phyloP scores from a whole-genome alignment of 1,284 basidiomycete genomes.

The Mrakiaceae sp. region DNA sequence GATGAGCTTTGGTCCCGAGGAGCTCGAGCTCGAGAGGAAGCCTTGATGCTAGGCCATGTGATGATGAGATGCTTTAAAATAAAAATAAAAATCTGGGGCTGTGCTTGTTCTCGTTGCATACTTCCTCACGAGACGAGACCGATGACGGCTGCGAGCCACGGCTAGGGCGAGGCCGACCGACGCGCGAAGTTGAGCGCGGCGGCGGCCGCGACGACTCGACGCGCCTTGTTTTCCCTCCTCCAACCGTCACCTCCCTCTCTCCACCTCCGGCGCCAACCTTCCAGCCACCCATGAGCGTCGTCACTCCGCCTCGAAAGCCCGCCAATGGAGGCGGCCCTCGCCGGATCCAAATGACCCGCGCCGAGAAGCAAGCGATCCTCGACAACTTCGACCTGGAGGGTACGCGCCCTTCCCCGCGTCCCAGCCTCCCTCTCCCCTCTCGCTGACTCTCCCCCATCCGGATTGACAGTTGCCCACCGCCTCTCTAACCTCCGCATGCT shows the following conservation, averaged over 20 bases:
- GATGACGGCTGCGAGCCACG: background rate
- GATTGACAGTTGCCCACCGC: constrained; percentile 25
- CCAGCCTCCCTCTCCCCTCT: background rate
- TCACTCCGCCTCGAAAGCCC: too few relatives aligned
- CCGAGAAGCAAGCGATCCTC: constrained; percentile 29
- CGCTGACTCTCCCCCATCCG: constrained; percentile 6
- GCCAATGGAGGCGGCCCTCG: too few relatives aligned
- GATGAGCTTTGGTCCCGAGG: constrained; percentile 76
- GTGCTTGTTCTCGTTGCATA: too few relatives aligned
- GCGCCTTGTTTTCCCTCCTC: too few relatives aligned
- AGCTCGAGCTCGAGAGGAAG: constrained; percentile 40
- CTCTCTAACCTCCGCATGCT: constrained; percentile 23
- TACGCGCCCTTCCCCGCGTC: constrained; percentile 17
- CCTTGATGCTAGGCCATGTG: background rate
- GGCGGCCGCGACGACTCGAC: too few relatives aligned
- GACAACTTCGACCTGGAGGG: constrained; percentile 37
- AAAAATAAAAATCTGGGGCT: too few relatives aligned
- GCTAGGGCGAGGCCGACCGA: too few relatives aligned
- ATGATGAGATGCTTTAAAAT: too few relatives aligned
- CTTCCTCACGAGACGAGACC: background rate
- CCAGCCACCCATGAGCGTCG: too few relatives aligned
- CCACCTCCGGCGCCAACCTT: too few relatives aligned
- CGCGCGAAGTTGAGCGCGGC: too few relatives aligned
- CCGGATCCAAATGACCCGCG: background rate
- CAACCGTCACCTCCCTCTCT: too few relatives aligned